These are phyloP conservation scores for Lanmaoa rubissima DNA, from an alignment of 768 basidiomycete species.

Conservation along the genomic window DNA sequence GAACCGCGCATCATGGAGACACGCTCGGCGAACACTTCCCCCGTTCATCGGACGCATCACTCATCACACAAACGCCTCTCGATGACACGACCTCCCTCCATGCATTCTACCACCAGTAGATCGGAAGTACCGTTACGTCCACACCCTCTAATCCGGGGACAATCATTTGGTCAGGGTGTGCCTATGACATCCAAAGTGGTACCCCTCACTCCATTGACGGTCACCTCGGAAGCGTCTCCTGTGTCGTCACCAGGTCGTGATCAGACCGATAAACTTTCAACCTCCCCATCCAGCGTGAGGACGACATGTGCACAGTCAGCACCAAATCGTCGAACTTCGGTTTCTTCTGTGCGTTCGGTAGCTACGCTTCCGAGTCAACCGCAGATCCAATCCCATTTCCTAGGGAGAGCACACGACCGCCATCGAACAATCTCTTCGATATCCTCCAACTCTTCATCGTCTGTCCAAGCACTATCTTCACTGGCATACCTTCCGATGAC, in stretches of 20 bases:
- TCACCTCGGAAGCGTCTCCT: slow-evolving; percentile 49
- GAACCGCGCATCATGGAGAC: slow-evolving; percentile 28
- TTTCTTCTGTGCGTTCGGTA: slow-evolving; percentile 59
- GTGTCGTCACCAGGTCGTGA: slow-evolving; percentile 39
- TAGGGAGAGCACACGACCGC: slow-evolving; percentile 39
- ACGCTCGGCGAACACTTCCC: slow-evolving; percentile 41
- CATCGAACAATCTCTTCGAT: slow-evolving; percentile 58
- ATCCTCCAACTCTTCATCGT: slow-evolving; percentile 45
- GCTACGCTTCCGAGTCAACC: slow-evolving; percentile 51
- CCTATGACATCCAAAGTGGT: slow-evolving; percentile 42
- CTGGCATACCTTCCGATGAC: slow-evolving; percentile 51
- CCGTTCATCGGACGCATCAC: slow-evolving; percentile 37
- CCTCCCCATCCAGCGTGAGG: slow-evolving; percentile 40
- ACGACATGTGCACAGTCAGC: slow-evolving; percentile 32
- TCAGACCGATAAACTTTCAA: slow-evolving; percentile 22
- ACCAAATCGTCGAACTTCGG: slow-evolving; percentile 48
- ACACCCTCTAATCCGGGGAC: slow-evolving; percentile 75
- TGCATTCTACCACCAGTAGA: slow-evolving; percentile 49
- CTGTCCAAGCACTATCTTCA: slow-evolving; percentile 55
- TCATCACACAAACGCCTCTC: slow-evolving; percentile 39
- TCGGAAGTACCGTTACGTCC: slow-evolving; percentile 50
- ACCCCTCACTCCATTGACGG: slow-evolving; percentile 58
- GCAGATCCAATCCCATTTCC: slow-evolving; percentile 35
- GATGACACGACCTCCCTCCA: slow-evolving; percentile 60
- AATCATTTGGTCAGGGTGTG: slow-evolving; percentile 52